Base-by-base conservation (phyloP, 208 protist genomes). In the Trypanosoma conorhini region DNA sequence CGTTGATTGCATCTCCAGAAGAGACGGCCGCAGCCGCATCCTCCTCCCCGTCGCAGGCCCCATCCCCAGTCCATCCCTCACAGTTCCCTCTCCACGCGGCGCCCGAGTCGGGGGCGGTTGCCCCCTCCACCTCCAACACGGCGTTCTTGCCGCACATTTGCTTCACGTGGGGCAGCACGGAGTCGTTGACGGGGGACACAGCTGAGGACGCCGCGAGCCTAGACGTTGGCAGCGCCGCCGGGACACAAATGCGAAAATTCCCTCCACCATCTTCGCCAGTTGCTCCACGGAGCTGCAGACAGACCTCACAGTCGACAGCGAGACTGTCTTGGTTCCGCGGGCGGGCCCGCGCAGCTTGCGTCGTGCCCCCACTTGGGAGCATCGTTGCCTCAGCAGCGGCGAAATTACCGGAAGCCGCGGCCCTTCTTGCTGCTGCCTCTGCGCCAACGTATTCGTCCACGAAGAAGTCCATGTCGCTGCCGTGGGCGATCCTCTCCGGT, bases 221-320 rank as follows among this genome's bases (percentile, higher is more conserved):
- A 24, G 59, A 31, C 5, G 31, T 26, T 31, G 31, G 31, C 17
- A 50, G 4, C 46, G 59, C 59, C 17, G 22, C 21, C 19, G 59
- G 21, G 48, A 63, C 26, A 13, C 40, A n/a, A 63, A 50, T 63
- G 12, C 22, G 5, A 63, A 30, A 50, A 17, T 10, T 51, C 38
- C 21, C 38, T 51, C 35, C 26, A 31, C 38, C 5, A 31, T 10
- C 21, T 31, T 31, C 13, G n/a, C 35, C 28, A n/a, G 3, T 24
- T 26, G 4, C 35, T 44, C 15, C 40, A 31, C 9, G 22, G n/a
- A 63, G 59, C 24, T 24, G 33, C 40, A 63, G 24, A 50, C 40
- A 63, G 1, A 63, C 59, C 24, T 63, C 59, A 51, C 59, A 63
- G 9, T 50, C 59, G 15, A 50, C 59, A 13, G 59, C 5, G 8